phyloP scores from a whole-genome alignment of 2,329 filamentous ascomycete genomes.

The Trichoderma simmonsii region DNA sequence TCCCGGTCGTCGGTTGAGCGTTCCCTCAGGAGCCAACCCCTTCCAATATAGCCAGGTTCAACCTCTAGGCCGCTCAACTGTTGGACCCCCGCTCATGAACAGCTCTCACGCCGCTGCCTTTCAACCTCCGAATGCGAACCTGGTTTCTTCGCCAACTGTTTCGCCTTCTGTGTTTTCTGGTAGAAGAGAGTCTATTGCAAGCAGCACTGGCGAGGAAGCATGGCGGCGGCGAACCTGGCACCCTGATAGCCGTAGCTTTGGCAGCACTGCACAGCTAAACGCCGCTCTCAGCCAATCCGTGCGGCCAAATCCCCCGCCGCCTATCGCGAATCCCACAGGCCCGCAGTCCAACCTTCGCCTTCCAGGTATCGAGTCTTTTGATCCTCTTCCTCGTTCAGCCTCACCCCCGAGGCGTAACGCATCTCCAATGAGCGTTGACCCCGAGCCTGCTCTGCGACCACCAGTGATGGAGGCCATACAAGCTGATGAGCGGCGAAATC shows the following conservation, averaged over 20 bases:
- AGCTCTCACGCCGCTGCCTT: constrained; percentile 54
- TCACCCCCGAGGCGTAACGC: constrained; percentile 62
- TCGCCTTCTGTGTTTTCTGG: constrained; percentile 58
- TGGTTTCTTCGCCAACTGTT: constrained; percentile 63
- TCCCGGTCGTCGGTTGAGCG: constrained; percentile 73
- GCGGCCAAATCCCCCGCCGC: constrained; percentile 53
- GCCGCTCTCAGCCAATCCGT: constrained; percentile 69
- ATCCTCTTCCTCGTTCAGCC: constrained; percentile 63
- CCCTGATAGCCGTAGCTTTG: constrained; percentile 66
- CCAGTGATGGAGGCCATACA: constrained; percentile 31
- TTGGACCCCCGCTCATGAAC: constrained; percentile 53
- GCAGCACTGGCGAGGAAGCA: constrained; percentile 64
- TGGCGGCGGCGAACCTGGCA: constrained; percentile 89
- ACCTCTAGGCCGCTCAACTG: constrained; percentile 54
- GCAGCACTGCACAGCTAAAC: constrained; percentile 67
- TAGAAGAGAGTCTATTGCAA: constrained; percentile 62
- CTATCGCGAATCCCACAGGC: constrained; percentile 44
- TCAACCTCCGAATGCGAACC: constrained; percentile 55
- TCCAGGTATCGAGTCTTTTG: constrained; percentile 90
- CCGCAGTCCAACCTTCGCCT: constrained; percentile 64
- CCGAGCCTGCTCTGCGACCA: constrained; percentile 39
- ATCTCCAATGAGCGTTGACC: constrained; percentile 77
- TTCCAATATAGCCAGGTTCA: constrained; percentile 64
- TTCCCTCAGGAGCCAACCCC: constrained; percentile 71
- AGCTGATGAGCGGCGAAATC: constrained; percentile 47